Conservation (phyloP, 768 basidiomycete species). For the Mycena maculata region DNA sequence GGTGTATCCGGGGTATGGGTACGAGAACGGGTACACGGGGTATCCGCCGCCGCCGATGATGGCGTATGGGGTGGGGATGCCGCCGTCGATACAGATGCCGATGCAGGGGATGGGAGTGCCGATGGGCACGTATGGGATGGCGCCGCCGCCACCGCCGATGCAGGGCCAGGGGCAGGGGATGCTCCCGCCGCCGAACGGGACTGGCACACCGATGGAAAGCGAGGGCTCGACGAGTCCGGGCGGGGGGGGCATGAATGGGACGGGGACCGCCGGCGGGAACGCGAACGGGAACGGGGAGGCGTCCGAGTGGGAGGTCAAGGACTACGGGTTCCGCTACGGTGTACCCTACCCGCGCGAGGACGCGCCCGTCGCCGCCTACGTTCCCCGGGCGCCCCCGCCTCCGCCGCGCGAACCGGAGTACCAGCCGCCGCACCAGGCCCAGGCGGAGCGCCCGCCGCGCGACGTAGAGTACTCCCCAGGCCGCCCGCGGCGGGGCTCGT, state of each 20-base stretch:
- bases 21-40: conserved; percentile 23
- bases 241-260: conserved; percentile 1
- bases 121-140: conserved; percentile 24
- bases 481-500: conserved; percentile 30
- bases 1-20: conserved; percentile 8
- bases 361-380: too few relatives aligned
- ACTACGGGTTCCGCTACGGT: conserved; percentile 23
- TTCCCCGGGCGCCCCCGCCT: neutral
- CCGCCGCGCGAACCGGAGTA: conserved; percentile 12
- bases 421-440: neutral
- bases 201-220: neutral
- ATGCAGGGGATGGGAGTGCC: conserved; percentile 24
- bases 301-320: conserved; percentile 34
- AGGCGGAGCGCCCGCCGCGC: conserved; percentile 24
- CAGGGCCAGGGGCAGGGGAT: neutral
- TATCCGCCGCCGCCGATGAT: conserved; percentile 15
- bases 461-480: conserved; percentile 20
- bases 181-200: conserved; percentile 9
- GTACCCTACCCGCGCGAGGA: conserved; percentile 13
- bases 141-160: conserved; percentile 19
- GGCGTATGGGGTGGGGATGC: conserved; percentile 22
- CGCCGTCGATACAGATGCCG: conserved; percentile 10
- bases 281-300: neutral
- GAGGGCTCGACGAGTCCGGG: neutral
- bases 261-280: conserved; percentile 2